These are phyloP conservation scores for Kockovaella imperatae DNA, from an alignment of 768 basidiomycete genomes.

Conservation along the genomic window DNA sequence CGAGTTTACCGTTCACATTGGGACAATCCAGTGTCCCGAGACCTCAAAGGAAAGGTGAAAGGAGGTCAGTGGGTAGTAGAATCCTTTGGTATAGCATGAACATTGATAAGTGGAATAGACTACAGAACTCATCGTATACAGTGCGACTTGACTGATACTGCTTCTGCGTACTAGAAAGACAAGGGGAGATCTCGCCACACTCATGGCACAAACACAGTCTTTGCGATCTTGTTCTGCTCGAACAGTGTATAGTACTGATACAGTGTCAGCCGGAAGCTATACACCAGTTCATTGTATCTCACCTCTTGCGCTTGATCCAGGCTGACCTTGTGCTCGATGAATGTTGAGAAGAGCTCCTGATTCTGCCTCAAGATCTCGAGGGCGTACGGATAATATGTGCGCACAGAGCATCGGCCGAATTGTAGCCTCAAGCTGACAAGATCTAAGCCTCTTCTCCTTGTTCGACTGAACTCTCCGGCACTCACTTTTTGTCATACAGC, in stretches of 20 bases:
- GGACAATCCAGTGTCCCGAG: too few species aligned
- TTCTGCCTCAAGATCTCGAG: background rate
- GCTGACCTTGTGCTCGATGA: conserved; percentile 1
- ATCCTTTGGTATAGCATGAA: too few species aligned
- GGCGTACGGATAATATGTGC: background rate
- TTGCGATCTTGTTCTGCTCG: background rate
- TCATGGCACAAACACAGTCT: background rate
- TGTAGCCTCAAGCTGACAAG: background rate
- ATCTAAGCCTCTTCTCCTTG: background rate
- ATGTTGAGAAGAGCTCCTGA: background rate
- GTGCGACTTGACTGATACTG: too few species aligned
- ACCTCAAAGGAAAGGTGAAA: too few species aligned
- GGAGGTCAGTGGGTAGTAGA: too few species aligned
- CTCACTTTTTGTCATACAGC: conserved; percentile 16
- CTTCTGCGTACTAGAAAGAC: too few species aligned
- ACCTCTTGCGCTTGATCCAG: conserved; percentile 1
- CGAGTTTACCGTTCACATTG: too few species aligned
- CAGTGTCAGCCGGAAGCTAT: too few species aligned
- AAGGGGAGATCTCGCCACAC: too few species aligned
- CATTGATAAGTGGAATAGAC: too few species aligned
- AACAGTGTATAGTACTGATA: background rate
- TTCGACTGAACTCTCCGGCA: background rate
- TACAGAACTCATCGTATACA: too few species aligned
- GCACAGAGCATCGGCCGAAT: conserved; percentile 5
- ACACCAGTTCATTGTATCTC: too few species aligned